Evolutionary conservation across 768 basidiomycete species (phyloP).

Genomic region (Aureoboletus auriporus): DNA sequence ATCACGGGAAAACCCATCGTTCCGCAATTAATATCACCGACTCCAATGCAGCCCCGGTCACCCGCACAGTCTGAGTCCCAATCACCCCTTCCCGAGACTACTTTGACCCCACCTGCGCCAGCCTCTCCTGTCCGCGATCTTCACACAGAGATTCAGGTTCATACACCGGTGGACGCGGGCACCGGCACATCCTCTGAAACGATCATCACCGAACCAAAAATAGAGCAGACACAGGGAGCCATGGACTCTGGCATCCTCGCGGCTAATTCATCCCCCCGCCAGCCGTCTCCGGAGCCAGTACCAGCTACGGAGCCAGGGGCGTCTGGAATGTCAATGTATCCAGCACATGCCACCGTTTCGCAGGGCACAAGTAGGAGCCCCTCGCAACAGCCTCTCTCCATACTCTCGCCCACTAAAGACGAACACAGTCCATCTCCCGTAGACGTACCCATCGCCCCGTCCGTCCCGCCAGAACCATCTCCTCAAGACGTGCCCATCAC

Average conservation of each 20-base stretch:
- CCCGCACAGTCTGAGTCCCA: constrained; percentile 1
- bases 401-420: constrained; percentile 1
- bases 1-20: neutral
- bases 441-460: neutral
- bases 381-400: constrained; percentile 12
- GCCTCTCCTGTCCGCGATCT: constrained; percentile 7
- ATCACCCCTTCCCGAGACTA: neutral
- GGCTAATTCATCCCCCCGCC: neutral
- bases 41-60: neutral
- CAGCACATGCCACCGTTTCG: neutral
- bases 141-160: neutral
- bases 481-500: neutral
- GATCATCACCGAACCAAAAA: neutral
- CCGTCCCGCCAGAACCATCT: constrained; percentile 2
- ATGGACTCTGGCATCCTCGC: neutral
- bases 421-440: neutral
- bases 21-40: neutral
- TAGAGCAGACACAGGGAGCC: neutral
- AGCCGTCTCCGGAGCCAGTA: constrained; percentile 3
- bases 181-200: neutral
- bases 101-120: neutral
- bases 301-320: neutral
- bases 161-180: too few relatives aligned
- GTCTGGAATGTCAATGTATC: neutral
- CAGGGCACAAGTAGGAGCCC: constrained; percentile 7